Evolutionary conservation across 129 eudicot species (phyloP).

Genomic region (Oenanthe sinensis): DNA sequence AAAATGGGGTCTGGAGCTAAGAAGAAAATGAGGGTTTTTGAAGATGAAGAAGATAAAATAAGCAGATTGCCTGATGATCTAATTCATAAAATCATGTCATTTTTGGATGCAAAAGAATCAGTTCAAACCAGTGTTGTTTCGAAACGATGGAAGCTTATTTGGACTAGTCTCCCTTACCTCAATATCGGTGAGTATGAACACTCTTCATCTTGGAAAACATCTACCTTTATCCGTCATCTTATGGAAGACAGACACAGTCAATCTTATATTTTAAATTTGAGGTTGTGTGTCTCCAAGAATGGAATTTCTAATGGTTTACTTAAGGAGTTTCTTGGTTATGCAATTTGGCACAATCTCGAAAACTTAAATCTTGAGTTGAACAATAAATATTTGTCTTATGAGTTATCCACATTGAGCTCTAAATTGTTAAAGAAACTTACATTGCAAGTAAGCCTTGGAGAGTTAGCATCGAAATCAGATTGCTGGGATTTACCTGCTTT

Average conservation of each 20-base stretch:
- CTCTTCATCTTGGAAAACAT: neutral
- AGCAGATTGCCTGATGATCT: neutral
- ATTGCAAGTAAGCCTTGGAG: neutral
- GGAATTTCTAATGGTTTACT: too few relatives aligned
- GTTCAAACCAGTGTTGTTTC: neutral
- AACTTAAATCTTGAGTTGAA: neutral
- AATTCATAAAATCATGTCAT: neutral
- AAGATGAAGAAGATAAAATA: neutral
- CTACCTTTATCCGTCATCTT: too few relatives aligned
- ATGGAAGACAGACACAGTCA: too few relatives aligned
- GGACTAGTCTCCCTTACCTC: neutral
- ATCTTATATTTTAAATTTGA: neutral
- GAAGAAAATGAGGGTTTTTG: neutral
- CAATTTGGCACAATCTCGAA: neutral
- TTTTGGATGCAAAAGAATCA: neutral
- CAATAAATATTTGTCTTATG: neutral
- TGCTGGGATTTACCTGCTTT: neutral
- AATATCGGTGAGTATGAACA: neutral
- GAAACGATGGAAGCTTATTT: neutral
- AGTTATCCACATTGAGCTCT: neutral
- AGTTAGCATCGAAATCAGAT: too few relatives aligned
- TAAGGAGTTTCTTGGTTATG: neutral
- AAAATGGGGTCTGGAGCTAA: neutral
- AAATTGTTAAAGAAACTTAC: neutral
- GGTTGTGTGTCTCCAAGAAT: neutral